A percentile compares a stretch with the other conserved stretches of the same genome.
Evolutionary conservation across 2,329 filamentous ascomycete genomes (phyloP).

Genomic region (Fusarium buharicum): DNA sequence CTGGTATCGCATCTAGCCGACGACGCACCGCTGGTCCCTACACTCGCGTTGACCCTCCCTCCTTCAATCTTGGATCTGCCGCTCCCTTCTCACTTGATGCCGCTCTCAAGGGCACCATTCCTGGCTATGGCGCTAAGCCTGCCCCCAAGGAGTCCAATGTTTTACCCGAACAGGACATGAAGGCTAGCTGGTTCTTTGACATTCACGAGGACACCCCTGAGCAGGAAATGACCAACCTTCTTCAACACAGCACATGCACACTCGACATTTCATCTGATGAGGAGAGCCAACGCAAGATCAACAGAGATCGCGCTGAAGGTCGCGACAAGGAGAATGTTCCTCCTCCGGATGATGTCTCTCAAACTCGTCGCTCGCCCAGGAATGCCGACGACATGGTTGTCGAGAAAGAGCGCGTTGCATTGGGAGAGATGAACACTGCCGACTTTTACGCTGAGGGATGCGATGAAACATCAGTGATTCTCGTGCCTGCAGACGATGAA

Average conservation of each 20-base stretch:
- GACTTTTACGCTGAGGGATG: conserved; percentile 76
- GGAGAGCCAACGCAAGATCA: conserved; percentile 69
- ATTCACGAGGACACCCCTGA: conserved; percentile 94
- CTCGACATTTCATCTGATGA: conserved; percentile 93
- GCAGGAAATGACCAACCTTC: conserved; percentile 89
- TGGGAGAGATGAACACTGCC: conserved; percentile 73
- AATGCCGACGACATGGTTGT: conserved; percentile 65
- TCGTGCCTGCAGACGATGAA: conserved; percentile 69
- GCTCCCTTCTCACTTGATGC: conserved; percentile 86
- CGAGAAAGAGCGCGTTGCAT: conserved; percentile 71
- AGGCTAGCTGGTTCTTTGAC: conserved; percentile 86
- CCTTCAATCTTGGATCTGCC: conserved; percentile 63
- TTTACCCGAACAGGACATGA: conserved; percentile 60
- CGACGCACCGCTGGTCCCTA: conserved; percentile 72
- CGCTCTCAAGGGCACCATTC: conserved; percentile 80
- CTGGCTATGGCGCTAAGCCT: conserved; percentile 61
- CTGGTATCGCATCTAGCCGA: conserved; percentile 74
- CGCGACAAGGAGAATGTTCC: conserved; percentile 94
- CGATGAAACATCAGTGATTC: conserved; percentile 69
- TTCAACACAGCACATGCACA: conserved; percentile 88
- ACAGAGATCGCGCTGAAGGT: conserved; percentile 64
- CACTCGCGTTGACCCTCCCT: conserved; percentile 76
- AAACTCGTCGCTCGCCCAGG: conserved; percentile 55
- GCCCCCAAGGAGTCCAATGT: conserved; percentile 41
- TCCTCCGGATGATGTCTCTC: conserved; percentile 72